Base-by-base conservation (phyloP, 208 protist genomes). In the Strigomonas culicis region DNA sequence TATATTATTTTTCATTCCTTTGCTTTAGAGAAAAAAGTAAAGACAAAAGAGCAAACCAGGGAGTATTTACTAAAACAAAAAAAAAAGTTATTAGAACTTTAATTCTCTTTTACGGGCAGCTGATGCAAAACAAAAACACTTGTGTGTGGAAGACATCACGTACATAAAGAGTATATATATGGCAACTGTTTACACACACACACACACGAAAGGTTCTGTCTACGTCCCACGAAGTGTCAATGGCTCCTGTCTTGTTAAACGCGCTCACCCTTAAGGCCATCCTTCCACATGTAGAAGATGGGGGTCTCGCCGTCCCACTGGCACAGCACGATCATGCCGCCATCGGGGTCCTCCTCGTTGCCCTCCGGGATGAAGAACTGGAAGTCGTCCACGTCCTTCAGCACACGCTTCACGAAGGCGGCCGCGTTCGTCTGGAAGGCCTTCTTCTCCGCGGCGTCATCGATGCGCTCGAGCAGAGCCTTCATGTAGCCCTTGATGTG, bases 401-500 rank as follows among this genome's bases (percentile, higher is more conserved):
- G 68, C 56, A 95, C 85, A 76, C 93, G 92, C 86, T 97, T 97
- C 66, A 94, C 88, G 63, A 92, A 97, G 49, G 83, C 68, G 4
- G 83, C 73, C 47, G 90, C 90, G 61, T 86, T 92, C 50, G 80
- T 62, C 87, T 94, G 83, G 78, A 97, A 97, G 36, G 77, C 83
- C 80, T 93, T 90, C 82, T 92, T 93, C 50, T 79, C 88, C 30
- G 86, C 85, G 24, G 75, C 85, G 55, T 70, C 66, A 63, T 93
- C 75, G 71, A 97, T 92, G 59, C 79, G 75, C 70, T 94, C 88
- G 58, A 93, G 77, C 56, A 97, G 72, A 32, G 74, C 68, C 86
- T 94, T 94, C 87, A 97, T 95, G 90, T 95, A 95, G 59, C 70
- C 62, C 60, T 91, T 90, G 72, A 97, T 92, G 87, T 97, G 84